Evolutionary conservation across 768 basidiomycete genomes (phyloP).

Genomic region (Chlorophyllum brunneum): DNA sequence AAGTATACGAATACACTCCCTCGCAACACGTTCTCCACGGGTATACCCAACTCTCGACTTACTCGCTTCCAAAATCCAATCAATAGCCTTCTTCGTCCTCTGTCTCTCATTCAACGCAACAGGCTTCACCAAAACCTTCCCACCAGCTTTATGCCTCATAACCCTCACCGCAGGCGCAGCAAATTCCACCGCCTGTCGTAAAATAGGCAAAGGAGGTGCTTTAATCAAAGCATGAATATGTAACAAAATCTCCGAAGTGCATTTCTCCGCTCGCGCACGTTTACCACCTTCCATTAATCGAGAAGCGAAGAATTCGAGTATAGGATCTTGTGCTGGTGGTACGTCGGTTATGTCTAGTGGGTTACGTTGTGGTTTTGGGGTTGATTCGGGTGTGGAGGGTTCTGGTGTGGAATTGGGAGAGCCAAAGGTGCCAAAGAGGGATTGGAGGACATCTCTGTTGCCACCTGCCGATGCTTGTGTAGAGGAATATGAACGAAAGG

Average conservation of each 20-base stretch:
- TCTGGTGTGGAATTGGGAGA: conserved; percentile 9
- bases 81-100: conserved; percentile 63
- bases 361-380: background rate
- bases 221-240: conserved; percentile 73
- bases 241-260: conserved; percentile 59
- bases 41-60: conserved; percentile 53
- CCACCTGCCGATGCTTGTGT: conserved; percentile 1
- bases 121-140: conserved; percentile 66
- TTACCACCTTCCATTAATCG: conserved; percentile 62
- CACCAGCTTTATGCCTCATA: conserved; percentile 53
- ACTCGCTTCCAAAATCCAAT: conserved; percentile 67
- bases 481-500: conserved; percentile 10
- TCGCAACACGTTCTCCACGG: conserved; percentile 68
- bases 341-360: conserved; percentile 40
- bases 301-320: conserved; percentile 65
- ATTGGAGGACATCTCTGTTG: conserved; percentile 18
- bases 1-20: conserved; percentile 73
- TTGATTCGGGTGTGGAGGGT: background rate
- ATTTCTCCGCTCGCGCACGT: conserved; percentile 54
- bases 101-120: conserved; percentile 78
- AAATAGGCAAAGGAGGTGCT: conserved; percentile 73
- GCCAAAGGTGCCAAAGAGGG: conserved; percentile 18
- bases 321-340: conserved; percentile 72
- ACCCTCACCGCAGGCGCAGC: conserved; percentile 71
- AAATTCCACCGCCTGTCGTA: conserved; percentile 65